These are phyloP conservation scores for Rhizopogon sp. DNA, from an alignment of 768 basidiomycete species.

Conservation along the genomic window DNA sequence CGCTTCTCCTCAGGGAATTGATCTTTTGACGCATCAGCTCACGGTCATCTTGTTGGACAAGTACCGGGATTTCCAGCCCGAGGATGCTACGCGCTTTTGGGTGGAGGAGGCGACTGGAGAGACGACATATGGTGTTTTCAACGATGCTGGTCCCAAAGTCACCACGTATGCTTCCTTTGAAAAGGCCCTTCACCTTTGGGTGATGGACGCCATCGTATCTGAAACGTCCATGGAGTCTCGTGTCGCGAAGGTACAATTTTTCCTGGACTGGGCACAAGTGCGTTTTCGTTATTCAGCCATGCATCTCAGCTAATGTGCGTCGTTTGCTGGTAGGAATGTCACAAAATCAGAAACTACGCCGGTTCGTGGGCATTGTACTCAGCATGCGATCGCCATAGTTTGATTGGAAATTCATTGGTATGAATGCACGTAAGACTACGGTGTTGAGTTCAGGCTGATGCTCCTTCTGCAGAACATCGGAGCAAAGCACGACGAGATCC, in stretches of 20 bases:
- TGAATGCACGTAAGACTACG: not conserved
- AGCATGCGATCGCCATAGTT: conserved; percentile 36
- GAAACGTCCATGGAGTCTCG: conserved; percentile 16
- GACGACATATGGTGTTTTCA: conserved; percentile 3
- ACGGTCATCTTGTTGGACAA: conserved; percentile 33
- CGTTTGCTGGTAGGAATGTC: conserved; percentile 32
- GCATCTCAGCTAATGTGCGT: not conserved
- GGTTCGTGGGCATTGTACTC: conserved; percentile 35
- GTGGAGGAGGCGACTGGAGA: conserved; percentile 22
- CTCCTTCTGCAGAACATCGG: not conserved
- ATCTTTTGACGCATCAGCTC: conserved; percentile 42
- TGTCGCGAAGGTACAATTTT: conserved; percentile 31
- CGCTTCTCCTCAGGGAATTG: conserved; percentile 29
- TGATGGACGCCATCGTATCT: conserved; percentile 32
- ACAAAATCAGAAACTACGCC: conserved; percentile 42
- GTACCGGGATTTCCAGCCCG: conserved; percentile 37
- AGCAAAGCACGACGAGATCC: not conserved
- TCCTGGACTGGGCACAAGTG: conserved; percentile 43
- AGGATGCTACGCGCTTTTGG: conserved; percentile 38
- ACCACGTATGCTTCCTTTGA: conserved; percentile 31
- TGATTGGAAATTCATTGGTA: conserved; percentile 20
- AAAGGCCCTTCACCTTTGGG: conserved; percentile 34
- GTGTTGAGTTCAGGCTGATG: not conserved
- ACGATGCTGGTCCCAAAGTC: conserved; percentile 23
- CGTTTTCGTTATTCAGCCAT: not conserved